Conservation (phyloP, 306 rosid genomes). For the Cajanus cajan region DNA sequence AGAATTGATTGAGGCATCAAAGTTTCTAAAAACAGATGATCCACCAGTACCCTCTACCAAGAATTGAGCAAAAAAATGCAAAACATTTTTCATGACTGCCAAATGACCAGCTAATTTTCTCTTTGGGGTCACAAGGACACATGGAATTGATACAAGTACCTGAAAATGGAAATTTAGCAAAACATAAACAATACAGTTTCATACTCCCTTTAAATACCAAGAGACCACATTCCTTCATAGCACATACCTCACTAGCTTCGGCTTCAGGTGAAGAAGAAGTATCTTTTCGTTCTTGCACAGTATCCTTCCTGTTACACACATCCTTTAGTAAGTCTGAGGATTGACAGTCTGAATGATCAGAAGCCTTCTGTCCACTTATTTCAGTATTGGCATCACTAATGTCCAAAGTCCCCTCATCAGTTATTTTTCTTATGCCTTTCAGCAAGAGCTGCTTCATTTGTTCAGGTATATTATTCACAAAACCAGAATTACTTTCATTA, state of each 20-base stretch:
- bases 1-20: slow-evolving; percentile 55
- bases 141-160: slow-evolving; percentile 83
- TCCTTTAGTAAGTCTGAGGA: slow-evolving; percentile 63
- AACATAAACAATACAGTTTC: slow-evolving; percentile 14
- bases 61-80: slow-evolving; percentile 90
- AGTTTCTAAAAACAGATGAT: slow-evolving; percentile 79
- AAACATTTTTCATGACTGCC: slow-evolving; percentile 85
- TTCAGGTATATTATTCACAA: slow-evolving; percentile 82
- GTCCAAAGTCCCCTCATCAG: slow-evolving; percentile 80
- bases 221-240: slow-evolving; percentile 26
- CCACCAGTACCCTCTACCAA: slow-evolving; percentile 97
- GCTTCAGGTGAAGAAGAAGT: slow-evolving; percentile 59
- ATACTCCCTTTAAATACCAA: slow-evolving; percentile 6
- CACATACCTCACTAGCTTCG: slow-evolving; percentile 78
- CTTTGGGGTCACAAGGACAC: slow-evolving; percentile 83
- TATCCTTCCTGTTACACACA: slow-evolving; percentile 56
- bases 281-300: slow-evolving; percentile 63
- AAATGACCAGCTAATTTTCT: slow-evolving; percentile 91
- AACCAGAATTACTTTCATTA: slow-evolving; percentile 63
- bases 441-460: slow-evolving; percentile 89
- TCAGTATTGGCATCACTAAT: slow-evolving; percentile 56
- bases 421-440: slow-evolving; percentile 82
- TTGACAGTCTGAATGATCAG: slow-evolving; percentile 58
- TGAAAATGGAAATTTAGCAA: slow-evolving; percentile 49
- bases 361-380: slow-evolving; percentile 50